These are phyloP conservation scores for Hygrophoropsis aurantiaca DNA, from an alignment of 768 basidiomycete species.

Conservation along the genomic window DNA sequence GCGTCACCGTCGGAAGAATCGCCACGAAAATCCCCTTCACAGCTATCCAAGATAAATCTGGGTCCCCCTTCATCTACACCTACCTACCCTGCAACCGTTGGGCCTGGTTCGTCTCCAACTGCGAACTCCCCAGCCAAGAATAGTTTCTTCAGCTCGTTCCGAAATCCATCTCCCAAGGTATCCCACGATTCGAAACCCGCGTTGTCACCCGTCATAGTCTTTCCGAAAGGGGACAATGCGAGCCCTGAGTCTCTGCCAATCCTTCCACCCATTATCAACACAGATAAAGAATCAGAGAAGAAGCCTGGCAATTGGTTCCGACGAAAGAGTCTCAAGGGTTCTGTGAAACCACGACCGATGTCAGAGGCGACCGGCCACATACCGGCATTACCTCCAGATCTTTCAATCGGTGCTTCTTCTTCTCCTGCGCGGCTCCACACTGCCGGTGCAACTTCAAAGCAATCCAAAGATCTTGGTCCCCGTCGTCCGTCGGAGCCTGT, in stretches of 20 bases:
- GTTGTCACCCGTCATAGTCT: constrained; percentile 12
- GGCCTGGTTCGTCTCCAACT: constrained; percentile 14
- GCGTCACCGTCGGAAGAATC: constrained; percentile 14
- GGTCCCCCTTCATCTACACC: constrained; percentile 8
- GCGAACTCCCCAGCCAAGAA: constrained; percentile 17
- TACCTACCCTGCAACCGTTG: constrained; percentile 8
- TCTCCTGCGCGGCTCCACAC: constrained; percentile 23
- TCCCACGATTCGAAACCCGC: constrained; percentile 13
- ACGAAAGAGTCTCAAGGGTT: constrained; percentile 19
- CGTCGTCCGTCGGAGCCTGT: constrained; percentile 18
- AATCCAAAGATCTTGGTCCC: constrained; percentile 21
- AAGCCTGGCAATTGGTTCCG: constrained; percentile 35
- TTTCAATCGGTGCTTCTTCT: constrained; percentile 3
- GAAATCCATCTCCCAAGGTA: constrained; percentile 20
- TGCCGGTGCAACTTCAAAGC: constrained; percentile 18
- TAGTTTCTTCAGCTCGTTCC: constrained; percentile 22
- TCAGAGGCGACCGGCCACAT: constrained; percentile 17
- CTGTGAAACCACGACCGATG: constrained; percentile 18
- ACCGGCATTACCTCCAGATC: constrained; percentile 13
- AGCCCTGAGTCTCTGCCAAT: constrained; percentile 18
- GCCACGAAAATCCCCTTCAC: constrained; percentile 21
- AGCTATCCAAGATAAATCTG: constrained; percentile 15
- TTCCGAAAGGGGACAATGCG: constrained; percentile 15
- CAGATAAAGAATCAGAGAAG: constrained; percentile 41
- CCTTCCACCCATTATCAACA: constrained; percentile 25